A percentile compares a stretch with the other conserved stretches of the same genome.
Evolutionary conservation across 2,329 filamentous ascomycete genomes (phyloP).

Genomic region (Stemphylium beticola): DNA sequence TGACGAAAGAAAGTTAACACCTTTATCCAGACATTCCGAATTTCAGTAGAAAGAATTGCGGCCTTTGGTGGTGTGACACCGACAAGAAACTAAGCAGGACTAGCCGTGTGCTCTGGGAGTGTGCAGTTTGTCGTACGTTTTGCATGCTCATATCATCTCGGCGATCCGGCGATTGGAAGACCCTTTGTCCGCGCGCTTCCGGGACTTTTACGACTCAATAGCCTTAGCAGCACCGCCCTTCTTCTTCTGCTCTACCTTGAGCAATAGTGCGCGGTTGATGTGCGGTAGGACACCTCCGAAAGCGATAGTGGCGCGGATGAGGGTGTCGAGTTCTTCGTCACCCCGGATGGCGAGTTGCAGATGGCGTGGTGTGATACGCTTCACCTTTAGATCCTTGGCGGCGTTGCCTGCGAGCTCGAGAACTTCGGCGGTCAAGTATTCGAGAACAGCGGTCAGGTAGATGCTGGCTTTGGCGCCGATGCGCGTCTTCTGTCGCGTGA

Average conservation of each 20-base stretch:
- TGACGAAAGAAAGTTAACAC: conserved; percentile 30
- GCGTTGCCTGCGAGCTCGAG: conserved; percentile 98
- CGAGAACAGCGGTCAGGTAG: conserved; percentile 96
- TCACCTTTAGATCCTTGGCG: conserved; percentile 99
- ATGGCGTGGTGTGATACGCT: conserved; percentile 98
- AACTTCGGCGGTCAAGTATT: conserved; percentile 97
- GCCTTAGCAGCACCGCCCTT: conserved; percentile 80
- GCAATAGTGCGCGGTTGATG: conserved; percentile 94
- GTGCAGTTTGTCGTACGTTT: conserved; percentile 4
- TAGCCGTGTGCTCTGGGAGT: conserved; percentile 17
- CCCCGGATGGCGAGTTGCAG: conserved; percentile 97
- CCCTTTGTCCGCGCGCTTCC: conserved; percentile 6
- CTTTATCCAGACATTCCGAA: conserved; percentile 23
- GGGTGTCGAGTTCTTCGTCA: conserved; percentile 96
- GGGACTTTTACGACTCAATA: conserved; percentile 31
- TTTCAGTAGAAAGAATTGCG: conserved; percentile 12
- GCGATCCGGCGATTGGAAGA: conserved; percentile 2
- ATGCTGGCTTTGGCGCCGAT: conserved; percentile 98
- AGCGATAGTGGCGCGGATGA: conserved; percentile 96
- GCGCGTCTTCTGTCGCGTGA: conserved; percentile 99
- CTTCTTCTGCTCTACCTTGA: conserved; percentile 98
- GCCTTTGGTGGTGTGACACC: conserved; percentile 14
- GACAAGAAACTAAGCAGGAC: conserved; percentile 23
- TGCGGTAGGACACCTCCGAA: conserved; percentile 98
- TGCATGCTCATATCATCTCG: conserved; percentile 7